Conservation (phyloP, 306 rosid genomes). For the Quercus berberidifolia region DNA sequence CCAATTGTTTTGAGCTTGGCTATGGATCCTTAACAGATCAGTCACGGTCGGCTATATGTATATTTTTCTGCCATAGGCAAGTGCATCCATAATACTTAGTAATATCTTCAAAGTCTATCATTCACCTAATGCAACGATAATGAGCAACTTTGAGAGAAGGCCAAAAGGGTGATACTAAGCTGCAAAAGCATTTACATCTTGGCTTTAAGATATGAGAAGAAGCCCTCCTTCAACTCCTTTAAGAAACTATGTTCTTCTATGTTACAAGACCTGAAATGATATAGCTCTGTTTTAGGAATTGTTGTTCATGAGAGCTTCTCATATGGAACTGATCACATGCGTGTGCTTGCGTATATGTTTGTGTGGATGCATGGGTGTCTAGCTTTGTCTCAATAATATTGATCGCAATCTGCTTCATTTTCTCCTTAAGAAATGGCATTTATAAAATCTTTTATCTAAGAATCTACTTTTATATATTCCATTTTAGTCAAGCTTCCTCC, state of each 20-base stretch:
- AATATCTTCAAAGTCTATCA: background rate
- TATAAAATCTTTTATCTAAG: background rate
- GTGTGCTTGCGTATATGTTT: background rate
- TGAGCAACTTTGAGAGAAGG: background rate
- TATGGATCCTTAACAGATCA: too few relatives aligned
- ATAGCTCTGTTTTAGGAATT: background rate
- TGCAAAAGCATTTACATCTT: background rate
- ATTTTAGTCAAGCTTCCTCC: constrained; percentile 5
- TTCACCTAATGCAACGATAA: background rate
- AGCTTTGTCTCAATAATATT: background rate
- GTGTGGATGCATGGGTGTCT: background rate
- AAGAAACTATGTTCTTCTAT: background rate
- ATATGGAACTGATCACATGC: background rate
- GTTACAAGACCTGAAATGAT: background rate
- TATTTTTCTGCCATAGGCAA: background rate
- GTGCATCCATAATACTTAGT: background rate
- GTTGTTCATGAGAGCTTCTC: background rate
- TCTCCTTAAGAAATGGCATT: background rate
- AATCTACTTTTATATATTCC: constrained; percentile 3
- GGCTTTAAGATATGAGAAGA: background rate
- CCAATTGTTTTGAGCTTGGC: too few relatives aligned
- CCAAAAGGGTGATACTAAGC: background rate
- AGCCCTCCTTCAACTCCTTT: too few relatives aligned
- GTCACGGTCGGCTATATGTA: background rate
- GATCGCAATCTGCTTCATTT: background rate